Evolutionary conservation across 805 yeast species (phyloP), one percentile per base, ranked within the genome.

Genomic region (Metschnikowia cerradonensis): DNA sequence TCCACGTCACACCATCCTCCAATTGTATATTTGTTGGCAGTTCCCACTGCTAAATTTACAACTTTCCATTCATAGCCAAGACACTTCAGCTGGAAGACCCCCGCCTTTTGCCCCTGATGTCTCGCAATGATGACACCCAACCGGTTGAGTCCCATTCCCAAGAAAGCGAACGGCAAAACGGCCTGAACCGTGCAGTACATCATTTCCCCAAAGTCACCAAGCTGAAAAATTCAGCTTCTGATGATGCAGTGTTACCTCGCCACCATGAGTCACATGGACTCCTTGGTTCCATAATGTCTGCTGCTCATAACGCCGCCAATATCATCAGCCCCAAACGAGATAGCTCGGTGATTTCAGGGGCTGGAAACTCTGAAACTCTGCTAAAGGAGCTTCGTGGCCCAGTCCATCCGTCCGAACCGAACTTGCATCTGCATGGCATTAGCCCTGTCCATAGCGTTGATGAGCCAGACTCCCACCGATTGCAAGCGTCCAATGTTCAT

Each of bases 301-400:
- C 76, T 11, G 82, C 82, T 4, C 80, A 76, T 52, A 73, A 67
- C 48, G 81, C 79, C 2, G 77, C 77, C 2, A 62, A 60, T 35
- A 59, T 57, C 49, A 60, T 62, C 32, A 48, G 47, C 33, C 7
- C 48, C 19, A 54, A 52, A 41, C 52, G 51, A 31, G 55, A 43
- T n/a, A 35, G 15, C 47, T 50, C 7, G 30, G 19, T 4, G 47
- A 47, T 17, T 23, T 45, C 46, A 1, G 36, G 31, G 32, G 32
- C 19, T 17, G 45, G 33, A 10, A 30, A 19, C 14, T n/a, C 37
- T 20, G 38, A 42, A n/a, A 14, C 23, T 8, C 15, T 31, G 36
- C 11, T n/a, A 3, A 33, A 11, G 14, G 31, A 22, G 6, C 14
- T 34, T 15, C 19, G 11, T 8, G 37, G 22, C 2, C 32, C 39